phyloP scores from a whole-genome alignment of 768 basidiomycete genomes.

The Asterophora parasitica region DNA sequence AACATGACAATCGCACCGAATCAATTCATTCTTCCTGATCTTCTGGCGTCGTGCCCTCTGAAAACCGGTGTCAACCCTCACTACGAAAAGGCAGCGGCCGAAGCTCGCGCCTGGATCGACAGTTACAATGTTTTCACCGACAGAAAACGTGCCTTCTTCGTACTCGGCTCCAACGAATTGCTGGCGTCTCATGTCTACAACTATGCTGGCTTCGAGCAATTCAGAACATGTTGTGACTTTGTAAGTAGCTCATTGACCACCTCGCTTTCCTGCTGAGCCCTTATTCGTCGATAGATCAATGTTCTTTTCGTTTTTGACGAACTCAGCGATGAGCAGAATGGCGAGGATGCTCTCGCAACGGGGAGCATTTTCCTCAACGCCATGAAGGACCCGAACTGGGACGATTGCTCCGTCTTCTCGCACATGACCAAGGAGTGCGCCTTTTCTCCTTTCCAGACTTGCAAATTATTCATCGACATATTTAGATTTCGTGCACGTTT shows the following conservation, averaged over 20 bases:
- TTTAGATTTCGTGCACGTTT: conserved; percentile 52
- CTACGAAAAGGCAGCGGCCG: conserved; percentile 49
- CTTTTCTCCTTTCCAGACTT: background rate
- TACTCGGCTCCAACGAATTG: conserved; percentile 56
- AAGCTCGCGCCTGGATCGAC: conserved; percentile 60
- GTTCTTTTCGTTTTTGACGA: conserved; percentile 65
- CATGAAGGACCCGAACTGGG: conserved; percentile 46
- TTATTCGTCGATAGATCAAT: conserved; percentile 36
- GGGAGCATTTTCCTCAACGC: conserved; percentile 49
- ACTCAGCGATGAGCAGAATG: conserved; percentile 61
- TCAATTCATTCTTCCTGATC: conserved; percentile 53
- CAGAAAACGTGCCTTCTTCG: conserved; percentile 59
- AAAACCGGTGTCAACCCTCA: conserved; percentile 50
- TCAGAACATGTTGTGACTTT: conserved; percentile 60
- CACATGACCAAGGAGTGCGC: conserved; percentile 60
- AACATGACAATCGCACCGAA: conserved; percentile 20
- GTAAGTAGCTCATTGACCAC: conserved; percentile 28
- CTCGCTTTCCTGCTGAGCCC: conserved; percentile 1
- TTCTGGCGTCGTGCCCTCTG: conserved; percentile 43
- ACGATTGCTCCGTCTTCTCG: conserved; percentile 53
- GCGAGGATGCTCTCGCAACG: conserved; percentile 47
- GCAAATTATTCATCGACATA: conserved; percentile 3
- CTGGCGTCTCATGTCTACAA: conserved; percentile 59
- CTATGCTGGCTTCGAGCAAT: conserved; percentile 51
- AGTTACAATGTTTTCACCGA: conserved; percentile 54